A percentile compares a stretch with the other conserved stretches of the same genome.
phyloP scores from a whole-genome alignment of 2,329 filamentous ascomycete genomes.

The Cercospora canescens region DNA sequence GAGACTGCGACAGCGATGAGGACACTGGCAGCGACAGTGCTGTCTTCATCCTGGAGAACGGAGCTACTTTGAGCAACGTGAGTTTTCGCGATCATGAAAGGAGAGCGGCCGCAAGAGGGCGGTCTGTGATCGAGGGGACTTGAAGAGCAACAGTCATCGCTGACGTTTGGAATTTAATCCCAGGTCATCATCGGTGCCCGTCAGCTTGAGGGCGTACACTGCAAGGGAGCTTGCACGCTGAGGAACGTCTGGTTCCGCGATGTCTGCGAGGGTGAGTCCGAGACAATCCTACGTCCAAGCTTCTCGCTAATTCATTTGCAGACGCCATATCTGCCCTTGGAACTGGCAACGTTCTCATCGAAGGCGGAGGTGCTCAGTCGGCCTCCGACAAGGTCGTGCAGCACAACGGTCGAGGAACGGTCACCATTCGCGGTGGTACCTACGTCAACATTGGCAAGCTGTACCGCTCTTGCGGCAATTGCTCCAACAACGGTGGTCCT shows the following conservation, averaged over 20 bases:
- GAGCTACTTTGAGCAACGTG: constrained; percentile 51
- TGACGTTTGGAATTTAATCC: neutral
- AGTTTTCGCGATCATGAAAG: neutral
- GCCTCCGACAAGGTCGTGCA: constrained; percentile 47
- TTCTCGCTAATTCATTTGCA: neutral
- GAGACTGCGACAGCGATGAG: constrained; percentile 13
- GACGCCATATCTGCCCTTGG: constrained; percentile 41
- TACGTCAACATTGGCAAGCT: constrained; percentile 51
- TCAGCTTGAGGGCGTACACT: constrained; percentile 55
- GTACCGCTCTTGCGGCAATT: constrained; percentile 55
- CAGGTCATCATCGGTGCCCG: constrained; percentile 54
- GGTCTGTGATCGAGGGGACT: neutral
- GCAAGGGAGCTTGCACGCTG: constrained; percentile 50
- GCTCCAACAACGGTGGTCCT: constrained; percentile 35
- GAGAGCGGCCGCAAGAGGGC: neutral
- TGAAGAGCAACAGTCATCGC: neutral
- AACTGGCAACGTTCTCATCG: constrained; percentile 36
- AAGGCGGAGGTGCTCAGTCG: constrained; percentile 41
- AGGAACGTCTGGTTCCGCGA: constrained; percentile 49
- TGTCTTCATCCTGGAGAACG: constrained; percentile 55
- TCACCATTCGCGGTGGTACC: constrained; percentile 45
- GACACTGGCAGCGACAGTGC: constrained; percentile 43
- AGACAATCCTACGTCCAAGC: neutral
- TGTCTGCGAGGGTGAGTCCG: constrained; percentile 41
- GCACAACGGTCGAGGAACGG: constrained; percentile 44